Base-by-base conservation (phyloP, 345 rosid species). In the Eucalyptus camaldulensis region DNA sequence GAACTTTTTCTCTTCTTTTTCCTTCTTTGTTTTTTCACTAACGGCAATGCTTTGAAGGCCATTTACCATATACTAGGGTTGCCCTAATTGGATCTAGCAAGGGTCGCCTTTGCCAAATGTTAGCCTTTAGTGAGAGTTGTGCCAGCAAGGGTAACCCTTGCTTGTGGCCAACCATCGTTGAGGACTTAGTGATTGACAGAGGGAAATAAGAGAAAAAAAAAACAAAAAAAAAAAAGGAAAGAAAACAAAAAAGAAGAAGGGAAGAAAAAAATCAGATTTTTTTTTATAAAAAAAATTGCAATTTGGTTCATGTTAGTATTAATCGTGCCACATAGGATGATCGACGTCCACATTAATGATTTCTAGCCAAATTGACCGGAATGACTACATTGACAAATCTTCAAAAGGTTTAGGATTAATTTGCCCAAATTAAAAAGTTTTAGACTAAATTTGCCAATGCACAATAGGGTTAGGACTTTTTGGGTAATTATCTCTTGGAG, bases 321-420 rank as follows among this genome's bases (percentile, higher is more conserved):
- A 5, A 1, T 13, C 1, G 0, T 65, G 76, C 19, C 37, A 14
- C 0, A 1, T 60, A 60, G 8, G 4, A 62, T 13, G 3, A 14
- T 14, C 0, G 1, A 0, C 0, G 2, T 65, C 6, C 0, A 65
- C 9, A 4, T 65, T 1, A 65, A 0, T 5, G 0, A 65, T 29
- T 62, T 4, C 15, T 27, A 0, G 4, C 15, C 16, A 60, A 60
- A 60, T 56, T 56, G n/a, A 25, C 15, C 1, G 3, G 2, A 65
- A 65, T 0, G 5, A 65, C 8, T 29, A 65, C 8, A 7, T 65
- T n/a, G 10, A 7, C 0, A 65, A 65, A 65, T 65, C 19, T 4
- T 29, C 5, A n/a, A 65, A n/a, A 65, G 1, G 4, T 14, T 65
- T 14, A 7, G 1, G 4, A n/a, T 65, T 65, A 65, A 65, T 29